Percentiles rank a stretch among this genome's conserved stretches.
Evolutionary conservation across 495 filamentous ascomycete species (phyloP).

Genomic region (Aspergillus diversus): DNA sequence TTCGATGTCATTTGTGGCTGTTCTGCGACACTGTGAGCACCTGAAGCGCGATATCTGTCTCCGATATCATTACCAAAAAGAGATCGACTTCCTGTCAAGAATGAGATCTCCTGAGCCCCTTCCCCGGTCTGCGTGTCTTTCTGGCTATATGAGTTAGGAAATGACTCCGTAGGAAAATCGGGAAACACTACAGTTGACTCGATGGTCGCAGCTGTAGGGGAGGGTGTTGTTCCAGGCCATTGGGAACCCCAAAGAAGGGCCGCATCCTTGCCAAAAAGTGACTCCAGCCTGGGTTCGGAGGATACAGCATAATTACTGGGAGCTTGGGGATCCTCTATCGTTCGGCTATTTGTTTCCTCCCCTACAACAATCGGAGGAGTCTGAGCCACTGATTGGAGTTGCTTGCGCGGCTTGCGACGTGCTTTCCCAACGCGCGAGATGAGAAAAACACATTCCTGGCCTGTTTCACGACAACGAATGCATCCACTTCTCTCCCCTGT

Average conservation of each 20-base stretch:
- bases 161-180: background rate
- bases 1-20: background rate
- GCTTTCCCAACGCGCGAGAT: background rate
- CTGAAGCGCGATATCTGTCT: background rate
- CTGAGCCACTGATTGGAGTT: background rate
- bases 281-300: background rate
- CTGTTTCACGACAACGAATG: background rate
- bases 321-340: background rate
- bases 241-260: background rate
- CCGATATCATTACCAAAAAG: constrained; percentile 1
- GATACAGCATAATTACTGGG: background rate
- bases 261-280: background rate
- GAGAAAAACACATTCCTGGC: constrained; percentile 1
- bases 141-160: background rate
- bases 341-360: constrained; percentile 1
- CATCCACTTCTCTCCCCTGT: constrained; percentile 2
- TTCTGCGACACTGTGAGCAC: background rate
- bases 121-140: background rate
- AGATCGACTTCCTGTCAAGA: background rate
- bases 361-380: background rate
- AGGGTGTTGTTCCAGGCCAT: background rate
- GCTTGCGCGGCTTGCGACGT: background rate
- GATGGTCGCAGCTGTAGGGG: background rate
- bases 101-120: background rate
- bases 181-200: background rate